Evolutionary conservation across 345 rosid genomes (phyloP).

Genomic region (Geranium brycei): DNA sequence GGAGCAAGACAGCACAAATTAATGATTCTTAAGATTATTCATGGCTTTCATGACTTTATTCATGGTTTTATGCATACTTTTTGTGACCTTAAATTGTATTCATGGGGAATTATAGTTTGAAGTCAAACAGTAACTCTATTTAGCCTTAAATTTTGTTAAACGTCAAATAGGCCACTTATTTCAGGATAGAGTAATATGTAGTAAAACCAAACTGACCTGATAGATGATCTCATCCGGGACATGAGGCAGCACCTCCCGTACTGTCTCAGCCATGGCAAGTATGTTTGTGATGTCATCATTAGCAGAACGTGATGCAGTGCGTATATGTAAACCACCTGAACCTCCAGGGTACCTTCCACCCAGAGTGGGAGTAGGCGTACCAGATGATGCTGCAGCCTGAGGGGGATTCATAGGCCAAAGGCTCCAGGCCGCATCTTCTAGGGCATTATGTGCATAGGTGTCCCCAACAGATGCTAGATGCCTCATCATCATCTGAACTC

Average conservation of each 20-base stretch:
- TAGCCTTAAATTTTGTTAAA: background rate
- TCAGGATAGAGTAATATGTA: background rate
- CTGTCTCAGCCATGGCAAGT: slow-evolving; percentile 92
- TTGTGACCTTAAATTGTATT: too few species aligned
- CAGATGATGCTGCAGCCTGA: slow-evolving; percentile 59
- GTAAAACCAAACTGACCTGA: slow-evolving; percentile 39
- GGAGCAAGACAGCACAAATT: too few species aligned
- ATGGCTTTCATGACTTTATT: too few species aligned
- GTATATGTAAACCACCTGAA: slow-evolving; percentile 47
- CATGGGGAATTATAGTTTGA: too few species aligned
- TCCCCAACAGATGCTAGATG: slow-evolving; percentile 35
- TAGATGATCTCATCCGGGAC: slow-evolving; percentile 79
- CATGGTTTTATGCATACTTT: too few species aligned
- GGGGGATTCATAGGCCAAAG: slow-evolving; percentile 70
- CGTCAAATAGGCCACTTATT: background rate
- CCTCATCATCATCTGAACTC: slow-evolving; percentile 99
- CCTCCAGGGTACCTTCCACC: slow-evolving; percentile 40
- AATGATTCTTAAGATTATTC: too few species aligned
- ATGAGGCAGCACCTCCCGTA: slow-evolving; percentile 88
- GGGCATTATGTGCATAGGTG: slow-evolving; percentile 15
- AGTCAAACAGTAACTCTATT: background rate
- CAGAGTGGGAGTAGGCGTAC: slow-evolving; percentile 29
- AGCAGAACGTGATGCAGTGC: slow-evolving; percentile 36
- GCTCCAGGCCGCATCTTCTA: slow-evolving; percentile 87
- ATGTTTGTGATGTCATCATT: slow-evolving; percentile 54